phyloP scores from a whole-genome alignment of 179 eudicot genomes.

The Beta corolliflora region DNA sequence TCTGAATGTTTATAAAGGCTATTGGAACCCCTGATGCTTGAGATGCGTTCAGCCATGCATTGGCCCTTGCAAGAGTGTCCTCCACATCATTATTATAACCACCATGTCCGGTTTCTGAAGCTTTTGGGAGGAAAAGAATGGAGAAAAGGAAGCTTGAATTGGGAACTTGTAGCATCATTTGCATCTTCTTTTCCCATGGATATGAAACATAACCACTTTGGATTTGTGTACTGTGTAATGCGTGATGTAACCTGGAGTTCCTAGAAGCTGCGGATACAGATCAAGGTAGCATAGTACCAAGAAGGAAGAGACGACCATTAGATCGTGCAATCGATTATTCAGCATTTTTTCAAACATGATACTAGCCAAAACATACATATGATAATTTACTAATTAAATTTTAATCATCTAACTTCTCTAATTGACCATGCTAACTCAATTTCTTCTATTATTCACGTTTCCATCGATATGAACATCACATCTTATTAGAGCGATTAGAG shows the following conservation, averaged over 20 bases:
- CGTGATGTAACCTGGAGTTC: conserved; percentile 59
- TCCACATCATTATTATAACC: conserved; percentile 70
- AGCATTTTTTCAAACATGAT: neutral
- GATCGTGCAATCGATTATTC: neutral
- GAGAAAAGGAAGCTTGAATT: conserved; percentile 74
- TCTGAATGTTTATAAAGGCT: conserved; percentile 68
- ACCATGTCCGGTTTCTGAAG: conserved; percentile 40
- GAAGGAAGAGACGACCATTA: neutral
- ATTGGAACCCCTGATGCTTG: conserved; percentile 72
- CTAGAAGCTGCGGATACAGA: conserved; percentile 46
- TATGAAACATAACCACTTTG: conserved; percentile 73
- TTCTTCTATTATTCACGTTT: neutral
- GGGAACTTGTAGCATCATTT: conserved; percentile 60
- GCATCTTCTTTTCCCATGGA: conserved; percentile 82
- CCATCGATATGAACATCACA: neutral
- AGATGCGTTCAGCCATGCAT: conserved; percentile 80
- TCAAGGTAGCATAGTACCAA: neutral
- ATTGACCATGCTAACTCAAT: neutral
- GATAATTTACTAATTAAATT: neutral
- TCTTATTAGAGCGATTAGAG: neutral
- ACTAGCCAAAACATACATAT: neutral
- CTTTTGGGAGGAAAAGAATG: conserved; percentile 72
- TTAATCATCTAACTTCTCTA: neutral
- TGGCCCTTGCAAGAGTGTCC: conserved; percentile 84
- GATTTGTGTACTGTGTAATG: conserved; percentile 52